Evolutionary conservation across 140 eudicot genomes (phyloP).

Genomic region (Ambrosia hybrid): DNA sequence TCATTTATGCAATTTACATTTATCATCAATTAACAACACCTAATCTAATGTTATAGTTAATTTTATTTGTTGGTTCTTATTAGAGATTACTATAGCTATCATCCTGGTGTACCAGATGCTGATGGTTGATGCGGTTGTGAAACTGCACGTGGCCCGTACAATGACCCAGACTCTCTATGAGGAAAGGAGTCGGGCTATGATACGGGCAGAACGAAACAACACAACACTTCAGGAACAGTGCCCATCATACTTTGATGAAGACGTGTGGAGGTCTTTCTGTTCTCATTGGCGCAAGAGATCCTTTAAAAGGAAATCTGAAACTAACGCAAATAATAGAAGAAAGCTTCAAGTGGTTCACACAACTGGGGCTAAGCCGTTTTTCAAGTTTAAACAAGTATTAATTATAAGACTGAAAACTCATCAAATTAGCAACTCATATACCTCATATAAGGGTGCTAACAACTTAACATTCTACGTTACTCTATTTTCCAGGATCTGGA

Average conservation of each 20-base stretch:
- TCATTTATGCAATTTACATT: not conserved
- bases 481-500: slow-evolving; percentile 16
- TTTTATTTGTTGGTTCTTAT: slow-evolving; percentile 10
- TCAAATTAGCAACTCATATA: not conserved
- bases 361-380: slow-evolving; percentile 21
- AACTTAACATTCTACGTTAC: slow-evolving; percentile 6
- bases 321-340: slow-evolving; percentile 1
- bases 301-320: slow-evolving; percentile 15
- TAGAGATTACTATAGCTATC: slow-evolving; percentile 24
- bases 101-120: not conserved
- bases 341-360: slow-evolving; percentile 27
- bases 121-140: slow-evolving; percentile 23
- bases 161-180: slow-evolving; percentile 26
- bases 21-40: not conserved
- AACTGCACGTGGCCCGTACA: slow-evolving; percentile 24
- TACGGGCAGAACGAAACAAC: slow-evolving; percentile 11
- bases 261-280: slow-evolving; percentile 25
- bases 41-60: slow-evolving; percentile 3
- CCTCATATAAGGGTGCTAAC: not conserved
- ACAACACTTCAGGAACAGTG: slow-evolving; percentile 16
- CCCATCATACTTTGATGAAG: slow-evolving; percentile 5
- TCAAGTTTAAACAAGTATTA: slow-evolving; percentile 11
- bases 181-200: slow-evolving; percentile 13
- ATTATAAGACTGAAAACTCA: no score
- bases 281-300: slow-evolving; percentile 17